Evolutionary conservation across 371 early-diverging fungal genomes (phyloP).

Genomic region (Parasitella parasitica): DNA sequence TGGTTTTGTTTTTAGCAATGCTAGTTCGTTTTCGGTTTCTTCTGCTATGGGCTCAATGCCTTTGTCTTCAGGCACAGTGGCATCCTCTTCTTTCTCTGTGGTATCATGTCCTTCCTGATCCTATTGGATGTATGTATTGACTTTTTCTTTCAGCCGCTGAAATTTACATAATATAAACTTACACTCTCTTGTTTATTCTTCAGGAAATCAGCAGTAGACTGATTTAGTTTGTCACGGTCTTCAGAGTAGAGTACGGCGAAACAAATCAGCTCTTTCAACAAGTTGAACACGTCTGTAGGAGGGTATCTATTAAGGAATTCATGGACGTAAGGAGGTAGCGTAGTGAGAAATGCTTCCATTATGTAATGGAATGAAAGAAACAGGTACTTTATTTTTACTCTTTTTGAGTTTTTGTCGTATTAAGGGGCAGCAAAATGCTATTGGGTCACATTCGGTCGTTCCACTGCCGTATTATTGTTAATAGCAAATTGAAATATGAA

Average conservation of each 20-base stretch:
- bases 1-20: not conserved
- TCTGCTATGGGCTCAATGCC: constrained; percentile 7
- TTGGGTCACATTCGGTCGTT: not conserved
- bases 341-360: constrained; percentile 51
- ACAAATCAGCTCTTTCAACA: constrained; percentile 45
- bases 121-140: too few relatives aligned
- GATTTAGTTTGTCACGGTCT: constrained; percentile 37
- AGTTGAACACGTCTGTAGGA: constrained; percentile 43
- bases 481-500: too few relatives aligned
- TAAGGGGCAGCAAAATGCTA: not conserved
- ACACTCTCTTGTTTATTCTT: constrained; percentile 8
- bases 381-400: not conserved
- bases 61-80: not conserved
- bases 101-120: not conserved
- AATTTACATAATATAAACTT: too few relatives aligned
- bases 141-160: too few relatives aligned
- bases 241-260: constrained; percentile 52
- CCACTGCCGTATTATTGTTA: too few relatives aligned
- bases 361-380: not conserved
- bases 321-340: constrained; percentile 54
- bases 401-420: not conserved
- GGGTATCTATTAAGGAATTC: constrained; percentile 39
- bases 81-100: not conserved
- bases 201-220: constrained; percentile 23
- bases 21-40: not conserved